Evolutionary conservation across 768 basidiomycete genomes (phyloP), one percentile per base, ranked within the genome.

Genomic region (Boletus eberwhitei): DNA sequence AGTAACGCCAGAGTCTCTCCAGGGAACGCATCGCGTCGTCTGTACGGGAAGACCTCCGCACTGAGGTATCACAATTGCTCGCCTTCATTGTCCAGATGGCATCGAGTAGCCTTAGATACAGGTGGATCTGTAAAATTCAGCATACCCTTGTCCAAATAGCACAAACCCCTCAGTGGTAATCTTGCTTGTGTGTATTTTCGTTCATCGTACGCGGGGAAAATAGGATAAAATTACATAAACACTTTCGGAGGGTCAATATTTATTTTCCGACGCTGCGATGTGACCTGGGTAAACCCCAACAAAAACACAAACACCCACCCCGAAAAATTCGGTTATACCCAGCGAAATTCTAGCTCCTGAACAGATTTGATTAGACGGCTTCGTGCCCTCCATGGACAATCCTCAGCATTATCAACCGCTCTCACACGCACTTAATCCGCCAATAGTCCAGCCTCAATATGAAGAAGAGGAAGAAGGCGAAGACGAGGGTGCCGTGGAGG

Each of bases 1-100:
- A 82, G 67, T 93, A 98, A 12, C 87, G 82, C 58, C 93, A 79
- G 6, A 99, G 80, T 0, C 88, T 87, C 68, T 98, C 94, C n/a
- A 96, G 76, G 2, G 95, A 89, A 21, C 82, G 80, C 43, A 78
- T 77, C 53, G 80, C 75, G 29, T 85, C 81, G 59, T 86, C 88
- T 86, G 57, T 21, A 53, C 24, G 5, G 19, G n/a, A 44, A 24
- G 29, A 34, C 1, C 17, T 17, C 38, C 47, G 24, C 16, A 26
- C 16, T 38, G 31, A 41, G 8, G 32, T 21, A 26, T 21, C 9
- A 38, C 5, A 2, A 37, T 60, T 9, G 60, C 14, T 40, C 29
- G 8, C 22, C 87, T 22, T 22, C 22, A 22, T 22, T 22, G 22
- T 22, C 3, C 22, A 22, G 2, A 22, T 22, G 22, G 22, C 22